phyloP scores from a whole-genome alignment of 176 grass and related monocot species.

The Zea mays region DNA sequence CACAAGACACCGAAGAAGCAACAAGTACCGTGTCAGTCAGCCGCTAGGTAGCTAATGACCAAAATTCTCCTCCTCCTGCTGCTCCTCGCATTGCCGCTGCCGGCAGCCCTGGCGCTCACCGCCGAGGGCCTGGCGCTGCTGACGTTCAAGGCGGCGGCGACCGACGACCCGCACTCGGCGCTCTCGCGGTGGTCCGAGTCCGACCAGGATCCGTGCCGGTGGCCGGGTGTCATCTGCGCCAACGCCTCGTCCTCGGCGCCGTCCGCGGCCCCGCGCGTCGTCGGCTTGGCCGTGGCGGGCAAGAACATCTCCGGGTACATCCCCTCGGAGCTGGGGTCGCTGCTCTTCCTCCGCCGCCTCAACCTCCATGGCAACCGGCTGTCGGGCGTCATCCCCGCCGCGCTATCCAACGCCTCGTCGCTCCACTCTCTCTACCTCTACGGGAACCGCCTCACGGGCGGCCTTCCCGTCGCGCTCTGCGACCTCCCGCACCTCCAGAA shows the following conservation, averaged over 20 bases:
- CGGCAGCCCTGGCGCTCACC: slow-evolving; percentile 43
- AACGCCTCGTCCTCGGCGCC: slow-evolving; percentile 44
- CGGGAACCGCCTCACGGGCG: slow-evolving; percentile 64
- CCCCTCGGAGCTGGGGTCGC: slow-evolving; percentile 72
- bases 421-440: slow-evolving; percentile 89
- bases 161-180: slow-evolving; percentile 61
- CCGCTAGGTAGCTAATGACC: slow-evolving; percentile 31
- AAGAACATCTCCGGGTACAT: slow-evolving; percentile 89
- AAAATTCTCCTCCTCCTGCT: slow-evolving; percentile 34
- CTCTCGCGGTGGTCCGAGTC: slow-evolving; percentile 56
- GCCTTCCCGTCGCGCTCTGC: slow-evolving; percentile 58
- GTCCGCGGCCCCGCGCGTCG: not conserved
- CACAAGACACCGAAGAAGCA: not conserved
- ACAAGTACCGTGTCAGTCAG: not conserved
- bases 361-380: slow-evolving; percentile 86
- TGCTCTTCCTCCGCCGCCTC: slow-evolving; percentile 86
- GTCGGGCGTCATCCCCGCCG: slow-evolving; percentile 42
- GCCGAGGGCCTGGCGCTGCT: slow-evolving; percentile 74
- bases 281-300: slow-evolving; percentile 67
- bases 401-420: slow-evolving; percentile 77
- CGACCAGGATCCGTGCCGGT: slow-evolving; percentile 67
- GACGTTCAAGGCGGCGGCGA: slow-evolving; percentile 73
- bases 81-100: slow-evolving; percentile 8
- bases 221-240: slow-evolving; percentile 72
- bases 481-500: slow-evolving; percentile 69